Evolutionary conservation across 2,329 filamentous ascomycete species (phyloP).

Genomic region (Aquanectria penicillioides): DNA sequence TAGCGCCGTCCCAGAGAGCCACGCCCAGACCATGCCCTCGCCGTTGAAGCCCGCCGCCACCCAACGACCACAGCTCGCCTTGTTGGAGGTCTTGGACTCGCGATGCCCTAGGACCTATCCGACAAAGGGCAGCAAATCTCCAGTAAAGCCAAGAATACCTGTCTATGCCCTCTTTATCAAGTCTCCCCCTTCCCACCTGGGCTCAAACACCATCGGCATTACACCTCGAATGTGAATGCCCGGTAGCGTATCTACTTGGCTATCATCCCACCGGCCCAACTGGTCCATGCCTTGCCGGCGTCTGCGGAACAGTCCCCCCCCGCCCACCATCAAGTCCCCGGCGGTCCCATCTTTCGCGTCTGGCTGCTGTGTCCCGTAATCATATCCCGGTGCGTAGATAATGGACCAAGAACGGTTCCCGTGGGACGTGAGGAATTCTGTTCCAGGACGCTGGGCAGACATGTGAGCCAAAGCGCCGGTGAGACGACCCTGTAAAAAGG

Average conservation of each 20-base stretch:
- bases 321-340: conserved; percentile 64
- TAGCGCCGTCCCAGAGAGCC: conserved; percentile 60
- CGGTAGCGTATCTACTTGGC: conserved; percentile 50
- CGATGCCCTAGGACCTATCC: conserved; percentile 52
- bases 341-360: conserved; percentile 38
- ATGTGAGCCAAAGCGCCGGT: conserved; percentile 59
- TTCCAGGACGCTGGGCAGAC: conserved; percentile 58
- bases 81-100: conserved; percentile 7
- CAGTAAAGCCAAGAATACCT: conserved; percentile 59
- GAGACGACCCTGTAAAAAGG: conserved; percentile 57
- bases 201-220: conserved; percentile 54
- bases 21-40: conserved; percentile 64
- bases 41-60: conserved; percentile 62
- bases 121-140: conserved; percentile 61
- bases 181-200: conserved; percentile 46
- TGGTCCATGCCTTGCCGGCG: conserved; percentile 54
- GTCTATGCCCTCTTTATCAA: conserved; percentile 57
- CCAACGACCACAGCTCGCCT: conserved; percentile 54
- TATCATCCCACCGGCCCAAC: conserved; percentile 60
- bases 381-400: conserved; percentile 57
- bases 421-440: conserved; percentile 41
- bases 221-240: conserved; percentile 53
- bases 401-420: conserved; percentile 61
- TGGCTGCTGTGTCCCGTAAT: conserved; percentile 63
- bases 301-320: conserved; percentile 61